phyloP scores from a whole-genome alignment of 2,329 filamentous ascomycete species.

The Fusarium haematococcum region DNA sequence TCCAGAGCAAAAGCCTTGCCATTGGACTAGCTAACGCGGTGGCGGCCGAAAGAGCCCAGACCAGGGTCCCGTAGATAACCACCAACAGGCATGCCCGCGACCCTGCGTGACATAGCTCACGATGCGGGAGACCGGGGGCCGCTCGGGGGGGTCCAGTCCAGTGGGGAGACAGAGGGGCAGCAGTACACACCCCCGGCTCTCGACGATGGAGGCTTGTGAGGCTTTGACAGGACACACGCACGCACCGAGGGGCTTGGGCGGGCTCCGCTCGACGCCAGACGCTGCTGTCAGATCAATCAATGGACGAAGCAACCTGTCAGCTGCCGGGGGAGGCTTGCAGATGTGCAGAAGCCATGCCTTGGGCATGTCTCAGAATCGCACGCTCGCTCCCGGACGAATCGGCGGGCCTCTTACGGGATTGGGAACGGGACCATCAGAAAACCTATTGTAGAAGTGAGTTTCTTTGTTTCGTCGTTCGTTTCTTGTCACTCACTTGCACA shows the following conservation, averaged over 20 bases:
- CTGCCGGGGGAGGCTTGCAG: not conserved
- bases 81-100: not conserved
- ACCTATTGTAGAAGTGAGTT: not conserved
- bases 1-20: not conserved
- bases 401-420: not conserved
- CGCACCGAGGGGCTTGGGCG: not conserved
- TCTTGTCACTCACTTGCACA: not conserved
- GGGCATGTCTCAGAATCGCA: not conserved
- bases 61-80: not conserved
- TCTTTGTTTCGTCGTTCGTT: not conserved
- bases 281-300: not conserved
- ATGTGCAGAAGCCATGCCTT: not conserved
- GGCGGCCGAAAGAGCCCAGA: not conserved
- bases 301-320: not conserved
- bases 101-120: constrained; percentile 3
- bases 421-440: not conserved
- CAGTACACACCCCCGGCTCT: not conserved
- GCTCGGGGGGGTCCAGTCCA: not conserved
- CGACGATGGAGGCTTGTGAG: not conserved
- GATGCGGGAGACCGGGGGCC: not conserved
- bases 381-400: not conserved
- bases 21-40: not conserved
- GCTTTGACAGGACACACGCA: not conserved
- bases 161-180: not conserved
- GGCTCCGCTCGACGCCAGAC: not conserved